Evolutionary conservation across 495 filamentous ascomycete genomes (phyloP).

Genomic region (Neurospora intermedia): DNA sequence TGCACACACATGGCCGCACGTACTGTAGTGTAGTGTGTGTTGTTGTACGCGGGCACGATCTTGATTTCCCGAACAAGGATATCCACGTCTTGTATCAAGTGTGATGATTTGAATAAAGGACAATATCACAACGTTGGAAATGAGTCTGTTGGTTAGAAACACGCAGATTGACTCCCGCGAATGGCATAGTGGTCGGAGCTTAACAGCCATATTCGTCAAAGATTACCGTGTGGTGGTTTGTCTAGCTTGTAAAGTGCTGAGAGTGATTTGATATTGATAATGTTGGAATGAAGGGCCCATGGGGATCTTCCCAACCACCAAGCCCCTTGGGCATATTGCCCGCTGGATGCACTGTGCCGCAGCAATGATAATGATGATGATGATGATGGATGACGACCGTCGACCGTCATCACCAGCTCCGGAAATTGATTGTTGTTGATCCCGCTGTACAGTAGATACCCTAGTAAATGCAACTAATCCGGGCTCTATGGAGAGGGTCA

Average conservation of each 20-base stretch:
- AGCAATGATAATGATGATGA: background rate
- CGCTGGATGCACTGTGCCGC: background rate
- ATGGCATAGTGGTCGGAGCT: background rate
- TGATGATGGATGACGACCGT: background rate
- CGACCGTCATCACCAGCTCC: background rate
- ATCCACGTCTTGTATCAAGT: background rate
- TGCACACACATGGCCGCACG: background rate
- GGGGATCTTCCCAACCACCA: background rate
- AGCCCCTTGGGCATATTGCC: background rate
- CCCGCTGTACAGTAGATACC: background rate
- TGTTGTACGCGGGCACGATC: background rate
- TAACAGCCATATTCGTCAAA: background rate
- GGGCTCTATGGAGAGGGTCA: background rate
- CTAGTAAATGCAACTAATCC: background rate
- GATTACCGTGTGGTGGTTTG: background rate
- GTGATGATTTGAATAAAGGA: background rate
- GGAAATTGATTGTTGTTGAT: background rate
- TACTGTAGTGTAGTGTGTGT: background rate
- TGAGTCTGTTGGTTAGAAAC: background rate
- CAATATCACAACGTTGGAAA: background rate
- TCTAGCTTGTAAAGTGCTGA: background rate
- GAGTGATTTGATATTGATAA: background rate
- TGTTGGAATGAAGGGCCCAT: background rate
- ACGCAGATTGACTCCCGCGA: background rate
- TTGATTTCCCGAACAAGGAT: background rate